Percentiles rank a stretch among this genome's conserved stretches.
These are phyloP conservation scores for Lantana camara DNA, from an alignment of 257 asterid genomes.

Conservation along the genomic window DNA sequence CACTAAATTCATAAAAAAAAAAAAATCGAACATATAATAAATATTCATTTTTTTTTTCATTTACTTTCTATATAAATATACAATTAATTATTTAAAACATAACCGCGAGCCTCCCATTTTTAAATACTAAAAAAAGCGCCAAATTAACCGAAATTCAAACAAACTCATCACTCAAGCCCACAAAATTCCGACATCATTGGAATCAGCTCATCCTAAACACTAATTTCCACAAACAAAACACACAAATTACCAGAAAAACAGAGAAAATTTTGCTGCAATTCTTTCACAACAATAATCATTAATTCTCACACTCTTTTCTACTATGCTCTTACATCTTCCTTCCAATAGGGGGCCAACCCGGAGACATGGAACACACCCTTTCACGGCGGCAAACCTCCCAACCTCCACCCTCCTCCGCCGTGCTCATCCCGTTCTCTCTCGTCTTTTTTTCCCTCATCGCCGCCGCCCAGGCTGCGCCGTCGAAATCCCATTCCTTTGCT, in stretches of 20 bases:
- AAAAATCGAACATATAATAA: too few relatives aligned
- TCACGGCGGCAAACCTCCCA: constrained; percentile 30
- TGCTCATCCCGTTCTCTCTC: constrained; percentile 42
- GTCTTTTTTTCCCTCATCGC: constrained; percentile 40
- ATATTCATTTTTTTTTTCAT: too few relatives aligned
- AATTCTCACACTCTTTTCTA: constrained; percentile 18
- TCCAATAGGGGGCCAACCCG: constrained; percentile 38
- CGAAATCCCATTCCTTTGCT: constrained; percentile 47
- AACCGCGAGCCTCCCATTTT: neutral
- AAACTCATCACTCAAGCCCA: constrained; percentile 8
- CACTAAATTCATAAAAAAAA: too few relatives aligned
- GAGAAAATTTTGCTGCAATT: neutral
- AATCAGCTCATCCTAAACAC: constrained; percentile 2
- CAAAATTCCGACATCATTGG: constrained; percentile 22
- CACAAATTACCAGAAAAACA: neutral
- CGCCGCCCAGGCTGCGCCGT: constrained; percentile 37
- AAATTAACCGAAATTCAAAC: constrained; percentile 25
- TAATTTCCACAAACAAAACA: constrained; percentile 12
- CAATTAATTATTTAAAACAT: neutral
- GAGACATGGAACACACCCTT: constrained; percentile 39
- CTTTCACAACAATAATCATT: neutral
- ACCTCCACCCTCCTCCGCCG: constrained; percentile 22
- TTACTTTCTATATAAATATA: too few relatives aligned
- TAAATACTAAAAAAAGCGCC: constrained; percentile 15
- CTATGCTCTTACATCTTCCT: constrained; percentile 26